Conservation (phyloP, 192 early-diverging fungal genomes). For the Podila horticola region DNA sequence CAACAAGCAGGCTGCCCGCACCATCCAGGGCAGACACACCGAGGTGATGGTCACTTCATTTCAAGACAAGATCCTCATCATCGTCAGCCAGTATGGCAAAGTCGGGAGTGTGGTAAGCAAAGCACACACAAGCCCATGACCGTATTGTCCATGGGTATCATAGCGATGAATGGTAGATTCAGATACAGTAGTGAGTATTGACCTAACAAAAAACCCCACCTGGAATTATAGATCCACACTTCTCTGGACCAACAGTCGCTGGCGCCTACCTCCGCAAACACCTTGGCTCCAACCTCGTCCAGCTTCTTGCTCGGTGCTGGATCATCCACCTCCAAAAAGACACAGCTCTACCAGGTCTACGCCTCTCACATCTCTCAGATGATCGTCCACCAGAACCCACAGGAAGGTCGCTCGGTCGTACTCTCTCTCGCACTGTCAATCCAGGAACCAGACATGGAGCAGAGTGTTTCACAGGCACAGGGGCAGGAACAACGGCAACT, state of each 20-base stretch:
- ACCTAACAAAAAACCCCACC: too few species aligned
- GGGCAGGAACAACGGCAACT: conserved; percentile 25
- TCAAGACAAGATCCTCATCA: conserved; percentile 61
- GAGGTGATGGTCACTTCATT: conserved; percentile 61
- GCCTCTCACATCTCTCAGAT: conserved; percentile 60
- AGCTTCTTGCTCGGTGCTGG: conserved; percentile 56
- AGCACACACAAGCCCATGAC: too few species aligned
- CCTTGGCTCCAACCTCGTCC: conserved; percentile 22
- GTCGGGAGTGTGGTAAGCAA: conserved; percentile 63
- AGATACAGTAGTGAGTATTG: background rate
- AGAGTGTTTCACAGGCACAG: background rate
- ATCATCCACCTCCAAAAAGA: conserved; percentile 47
- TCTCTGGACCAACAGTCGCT: conserved; percentile 53
- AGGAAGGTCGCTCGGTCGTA: conserved; percentile 55
- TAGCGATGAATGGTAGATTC: background rate
- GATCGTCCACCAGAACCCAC: conserved; percentile 60
- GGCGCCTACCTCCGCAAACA: conserved; percentile 3
- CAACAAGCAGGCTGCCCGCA: conserved; percentile 55
- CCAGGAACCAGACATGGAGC: conserved; percentile 28
- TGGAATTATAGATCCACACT: conserved; percentile 52
- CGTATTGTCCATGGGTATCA: background rate
- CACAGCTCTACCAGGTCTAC: conserved; percentile 61
- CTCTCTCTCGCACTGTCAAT: conserved; percentile 58
- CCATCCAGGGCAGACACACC: conserved; percentile 56
- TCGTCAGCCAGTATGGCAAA: conserved; percentile 63